These are phyloP conservation scores for Ganoderma multipileum DNA, from an alignment of 1,284 basidiomycete genomes.

Conservation along the genomic window DNA sequence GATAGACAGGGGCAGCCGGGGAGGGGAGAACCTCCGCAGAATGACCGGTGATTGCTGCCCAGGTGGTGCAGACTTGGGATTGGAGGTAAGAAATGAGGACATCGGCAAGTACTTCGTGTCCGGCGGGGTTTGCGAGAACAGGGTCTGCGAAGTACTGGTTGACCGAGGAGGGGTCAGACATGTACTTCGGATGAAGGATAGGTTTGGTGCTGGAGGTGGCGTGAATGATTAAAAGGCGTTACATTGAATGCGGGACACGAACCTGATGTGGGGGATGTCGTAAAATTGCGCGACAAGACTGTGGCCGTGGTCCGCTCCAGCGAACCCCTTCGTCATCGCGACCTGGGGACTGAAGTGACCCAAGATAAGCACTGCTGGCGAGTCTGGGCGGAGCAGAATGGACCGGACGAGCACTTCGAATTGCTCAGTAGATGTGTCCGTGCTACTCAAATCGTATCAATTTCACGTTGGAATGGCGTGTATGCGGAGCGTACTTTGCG, in stretches of 20 bases:
- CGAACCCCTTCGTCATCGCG: constrained; percentile 80
- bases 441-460: constrained; percentile 49
- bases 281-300: constrained; percentile 93
- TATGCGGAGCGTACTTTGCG: constrained; percentile 64
- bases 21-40: constrained; percentile 65
- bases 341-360: constrained; percentile 92
- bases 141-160: constrained; percentile 82
- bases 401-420: constrained; percentile 93
- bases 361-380: constrained; percentile 88
- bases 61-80: constrained; percentile 84
- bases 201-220: constrained; percentile 69
- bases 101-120: constrained; percentile 88
- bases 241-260: neutral
- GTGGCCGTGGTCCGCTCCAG: constrained; percentile 89
- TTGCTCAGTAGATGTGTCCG: constrained; percentile 75
- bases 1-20: constrained; percentile 44
- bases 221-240: neutral
- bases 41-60: constrained; percentile 77
- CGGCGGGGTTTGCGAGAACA: constrained; percentile 79
- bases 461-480: constrained; percentile 6
- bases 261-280: constrained; percentile 90
- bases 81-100: constrained; percentile 89
- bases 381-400: constrained; percentile 85
- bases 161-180: constrained; percentile 74
- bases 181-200: constrained; percentile 82